Evolutionary conservation across 192 early-diverging fungal genomes (phyloP).

Genomic region (Gaertneriomyces semiglobifer): DNA sequence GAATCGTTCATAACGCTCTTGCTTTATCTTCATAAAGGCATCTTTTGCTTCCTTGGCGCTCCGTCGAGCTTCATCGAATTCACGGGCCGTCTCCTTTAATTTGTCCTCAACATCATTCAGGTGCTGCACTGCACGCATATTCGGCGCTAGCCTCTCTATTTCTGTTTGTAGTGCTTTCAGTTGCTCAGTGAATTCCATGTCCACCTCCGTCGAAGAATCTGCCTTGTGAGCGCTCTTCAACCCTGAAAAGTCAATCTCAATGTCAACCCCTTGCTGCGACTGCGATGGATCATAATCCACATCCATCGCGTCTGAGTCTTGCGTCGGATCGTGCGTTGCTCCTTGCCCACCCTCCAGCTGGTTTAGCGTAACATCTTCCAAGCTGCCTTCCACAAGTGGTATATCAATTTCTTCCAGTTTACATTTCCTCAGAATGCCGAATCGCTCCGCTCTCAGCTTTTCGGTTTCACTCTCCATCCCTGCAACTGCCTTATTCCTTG

Average conservation of each 20-base stretch:
- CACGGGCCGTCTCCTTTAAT: slow-evolving; percentile 72
- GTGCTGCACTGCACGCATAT: slow-evolving; percentile 81
- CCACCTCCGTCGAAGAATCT: slow-evolving; percentile 50
- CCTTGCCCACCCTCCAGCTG: slow-evolving; percentile 23
- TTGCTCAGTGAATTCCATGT: slow-evolving; percentile 63
- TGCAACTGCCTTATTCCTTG: slow-evolving; percentile 54
- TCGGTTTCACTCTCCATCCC: slow-evolving; percentile 63
- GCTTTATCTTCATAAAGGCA: slow-evolving; percentile 73
- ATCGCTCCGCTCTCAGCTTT: slow-evolving; percentile 67
- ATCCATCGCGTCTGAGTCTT: slow-evolving; percentile 31
- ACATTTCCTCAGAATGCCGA: slow-evolving; percentile 79
- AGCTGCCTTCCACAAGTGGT: slow-evolving; percentile 71
- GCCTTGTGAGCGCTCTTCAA: slow-evolving; percentile 52
- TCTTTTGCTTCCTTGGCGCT: slow-evolving; percentile 81
- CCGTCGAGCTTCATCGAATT: slow-evolving; percentile 78
- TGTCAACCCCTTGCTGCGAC: slow-evolving; percentile 27
- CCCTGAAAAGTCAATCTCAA: slow-evolving; percentile 59
- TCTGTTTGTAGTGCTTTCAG: slow-evolving; percentile 57
- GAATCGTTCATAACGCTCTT: slow-evolving; percentile 75
- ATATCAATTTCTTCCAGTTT: slow-evolving; percentile 92
- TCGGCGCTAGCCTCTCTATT: slow-evolving; percentile 87
- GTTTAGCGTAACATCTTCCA: slow-evolving; percentile 63
- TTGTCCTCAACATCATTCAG: slow-evolving; percentile 80
- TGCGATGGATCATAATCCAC: slow-evolving; percentile 13
- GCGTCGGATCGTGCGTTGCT: slow-evolving; percentile 1